Evolutionary conservation across 345 rosid species (phyloP), one percentile per base, ranked within the genome.

Genomic region (Nasturtium officinale): DNA sequence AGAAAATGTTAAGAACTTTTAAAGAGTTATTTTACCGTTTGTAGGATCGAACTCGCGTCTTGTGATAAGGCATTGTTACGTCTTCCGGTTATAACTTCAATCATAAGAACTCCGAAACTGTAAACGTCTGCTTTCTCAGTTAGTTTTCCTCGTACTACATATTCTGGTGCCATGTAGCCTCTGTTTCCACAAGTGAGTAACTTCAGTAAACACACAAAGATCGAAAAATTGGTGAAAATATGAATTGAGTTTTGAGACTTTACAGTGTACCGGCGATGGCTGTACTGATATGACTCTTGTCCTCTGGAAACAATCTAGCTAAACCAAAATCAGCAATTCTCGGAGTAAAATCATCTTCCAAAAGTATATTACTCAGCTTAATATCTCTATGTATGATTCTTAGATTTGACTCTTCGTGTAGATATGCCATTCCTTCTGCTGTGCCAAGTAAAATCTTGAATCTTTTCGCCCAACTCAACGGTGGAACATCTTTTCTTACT

Each of bases 131-230:
- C 96, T 83, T 91, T 94, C 83, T 88, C 95, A 0, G 91, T 89
- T 42, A 94, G 67, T 62, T 84, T 83, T 32, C 98, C 98, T 0
- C 85, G 79, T 64, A 87, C 87, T 4, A 88, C 77, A 43, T 91
- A 94, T 54, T 93, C 97, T 0, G 98, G 98, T 28, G 97, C 96
- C 98, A 89, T 89, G 76, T 90, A 93, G 48, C 98, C 98, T 73
- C 97, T 94, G 67, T 57, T 70, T 37, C 17, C 26, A 54, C 75
- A 69, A 65, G 30, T 4, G 3, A 13, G 9, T 9, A 45, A 45
- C 20, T 54, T 26, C 7, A 58, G 28, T 35, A 30, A 18, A 35
- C 28, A 33, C 28, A 35, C 16, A 35, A 58, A 9, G 6, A n/a
- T 16, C 2, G 0, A 35, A 58, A 58, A 11, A 0, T 13, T 9